A percentile compares a stretch with the other conserved stretches of the same genome.
Conservation (phyloP, 192 early-diverging fungal genomes). For the Fimicolochytrium jonesii region DNA sequence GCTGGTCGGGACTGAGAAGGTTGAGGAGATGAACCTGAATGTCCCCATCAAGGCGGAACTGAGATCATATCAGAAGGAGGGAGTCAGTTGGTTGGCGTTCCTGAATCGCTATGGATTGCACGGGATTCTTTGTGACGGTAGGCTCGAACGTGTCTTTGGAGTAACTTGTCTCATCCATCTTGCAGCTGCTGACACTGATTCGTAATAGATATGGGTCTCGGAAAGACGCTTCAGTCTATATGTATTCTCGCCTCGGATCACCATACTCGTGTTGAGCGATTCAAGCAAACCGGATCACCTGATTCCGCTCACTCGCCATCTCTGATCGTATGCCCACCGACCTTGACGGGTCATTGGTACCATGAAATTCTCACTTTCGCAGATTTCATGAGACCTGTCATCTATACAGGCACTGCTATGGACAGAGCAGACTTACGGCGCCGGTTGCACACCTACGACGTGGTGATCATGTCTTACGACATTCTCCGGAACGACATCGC, state of each 20-base stretch:
- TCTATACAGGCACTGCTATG: slow-evolving; percentile 78
- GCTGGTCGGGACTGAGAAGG: slow-evolving; percentile 81
- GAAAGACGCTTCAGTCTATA: slow-evolving; percentile 96
- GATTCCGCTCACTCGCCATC: slow-evolving; percentile 73
- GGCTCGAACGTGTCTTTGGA: slow-evolving; percentile 9
- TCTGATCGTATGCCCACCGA: slow-evolving; percentile 93
- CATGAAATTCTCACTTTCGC: slow-evolving; percentile 87
- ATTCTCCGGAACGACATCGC: slow-evolving; percentile 95
- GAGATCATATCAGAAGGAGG: slow-evolving; percentile 96
- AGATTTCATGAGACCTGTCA: slow-evolving; percentile 67
- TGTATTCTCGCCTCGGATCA: slow-evolving; percentile 93
- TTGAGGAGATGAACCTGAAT: slow-evolving; percentile 83
- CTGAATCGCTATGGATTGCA: slow-evolving; percentile 95
- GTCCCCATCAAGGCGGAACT: slow-evolving; percentile 90
- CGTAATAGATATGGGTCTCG: slow-evolving; percentile 98
- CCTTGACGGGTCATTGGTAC: slow-evolving; percentile 93
- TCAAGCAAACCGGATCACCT: slow-evolving; percentile 47
- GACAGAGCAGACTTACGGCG: slow-evolving; percentile 67
- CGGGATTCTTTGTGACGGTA: slow-evolving; percentile 94
- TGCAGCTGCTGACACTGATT: not conserved
- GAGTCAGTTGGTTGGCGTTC: slow-evolving; percentile 98
- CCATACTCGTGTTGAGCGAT: slow-evolving; percentile 58
- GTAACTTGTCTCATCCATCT: not conserved
- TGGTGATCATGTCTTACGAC: slow-evolving; percentile 94
- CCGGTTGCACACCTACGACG: slow-evolving; percentile 63